Base-by-base conservation (phyloP, 495 filamentous ascomycete species). In the Talaromyces wortmannii region DNA sequence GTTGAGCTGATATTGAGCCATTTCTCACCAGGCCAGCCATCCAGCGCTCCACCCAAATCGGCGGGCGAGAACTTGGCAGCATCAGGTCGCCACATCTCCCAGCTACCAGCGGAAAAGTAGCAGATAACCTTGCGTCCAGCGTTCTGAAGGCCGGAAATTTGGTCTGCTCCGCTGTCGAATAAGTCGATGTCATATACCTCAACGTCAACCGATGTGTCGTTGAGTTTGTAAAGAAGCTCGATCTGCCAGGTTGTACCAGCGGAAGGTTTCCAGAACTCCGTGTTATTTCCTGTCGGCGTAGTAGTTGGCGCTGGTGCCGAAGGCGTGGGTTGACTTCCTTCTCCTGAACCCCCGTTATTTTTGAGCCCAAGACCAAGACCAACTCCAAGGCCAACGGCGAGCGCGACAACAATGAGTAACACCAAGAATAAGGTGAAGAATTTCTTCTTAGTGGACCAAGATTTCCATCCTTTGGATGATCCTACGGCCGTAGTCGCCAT, bases 21-120 rank as follows among this genome's bases (percentile, higher is more conserved):
- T 42, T 69, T 69, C 73, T 90, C 87, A 45, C 78, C 79, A 0
- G 76, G 70, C 86, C 86, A 90, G 13, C 80, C 83, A 31, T 77
- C 71, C 5, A 90, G 63, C 10, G 59, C 58, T 2, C 71, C 66
- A 12, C 82, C 85, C 16, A 81, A 59, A 48, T 87, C 86, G 0
- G 63, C 58, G 0, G 59, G 18, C 1, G 62, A 56, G 68, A 89
- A 90, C 0, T 77, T 42, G 47, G 36, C 49, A 4, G 77, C 66
- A 60, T 90, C 87, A 5, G 72, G 64, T 5, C 85, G 78, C 66
- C 74, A 80, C 55, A 78, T 62, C 67, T 87, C 83, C 55, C 78
- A 86, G 13, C 76, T 81, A 6, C 87, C 87, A 0, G 85, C 87
- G 10, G 78, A 82, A 70, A 88, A 89, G 64, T 89, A 90, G 73